phyloP scores from a whole-genome alignment of 2,329 filamentous ascomycete species.

The Cladosporium sp. region DNA sequence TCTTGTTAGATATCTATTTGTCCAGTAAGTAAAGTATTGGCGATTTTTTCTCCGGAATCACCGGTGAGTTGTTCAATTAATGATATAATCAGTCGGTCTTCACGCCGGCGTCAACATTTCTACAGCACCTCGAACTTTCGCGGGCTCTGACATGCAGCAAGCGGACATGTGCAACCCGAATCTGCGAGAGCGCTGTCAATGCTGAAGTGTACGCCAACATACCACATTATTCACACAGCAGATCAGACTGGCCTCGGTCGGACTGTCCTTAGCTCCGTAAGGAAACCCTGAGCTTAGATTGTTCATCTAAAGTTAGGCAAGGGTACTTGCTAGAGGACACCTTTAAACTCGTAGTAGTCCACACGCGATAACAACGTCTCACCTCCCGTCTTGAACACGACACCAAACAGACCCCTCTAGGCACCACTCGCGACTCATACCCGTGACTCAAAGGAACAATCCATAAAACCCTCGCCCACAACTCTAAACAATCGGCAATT shows the following conservation, averaged over 20 bases:
- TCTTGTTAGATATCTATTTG: too few species aligned
- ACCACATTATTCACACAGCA: background rate
- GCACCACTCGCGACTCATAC: background rate
- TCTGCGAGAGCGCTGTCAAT: background rate
- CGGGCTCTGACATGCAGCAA: conserved; percentile 1
- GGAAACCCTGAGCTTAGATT: conserved; percentile 4
- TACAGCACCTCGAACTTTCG: conserved; percentile 1
- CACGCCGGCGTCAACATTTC: conserved; percentile 1
- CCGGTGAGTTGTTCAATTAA: background rate
- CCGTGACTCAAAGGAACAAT: background rate
- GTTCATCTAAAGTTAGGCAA: conserved; percentile 12
- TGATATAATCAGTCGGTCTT: background rate
- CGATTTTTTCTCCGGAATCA: background rate
- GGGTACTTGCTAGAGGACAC: conserved; percentile 3
- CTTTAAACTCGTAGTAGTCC: background rate
- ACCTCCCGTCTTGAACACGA: background rate
- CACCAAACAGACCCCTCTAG: background rate
- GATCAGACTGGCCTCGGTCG: background rate
- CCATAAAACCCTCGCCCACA: background rate
- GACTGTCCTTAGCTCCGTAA: background rate
- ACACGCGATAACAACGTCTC: conserved; percentile 3
- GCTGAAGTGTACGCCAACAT: background rate
- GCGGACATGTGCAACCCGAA: background rate
- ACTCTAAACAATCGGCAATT: background rate
- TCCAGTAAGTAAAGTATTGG: background rate